Evolutionary conservation across 495 filamentous ascomycete genomes (phyloP).

Genomic region (Trichoderma virens): DNA sequence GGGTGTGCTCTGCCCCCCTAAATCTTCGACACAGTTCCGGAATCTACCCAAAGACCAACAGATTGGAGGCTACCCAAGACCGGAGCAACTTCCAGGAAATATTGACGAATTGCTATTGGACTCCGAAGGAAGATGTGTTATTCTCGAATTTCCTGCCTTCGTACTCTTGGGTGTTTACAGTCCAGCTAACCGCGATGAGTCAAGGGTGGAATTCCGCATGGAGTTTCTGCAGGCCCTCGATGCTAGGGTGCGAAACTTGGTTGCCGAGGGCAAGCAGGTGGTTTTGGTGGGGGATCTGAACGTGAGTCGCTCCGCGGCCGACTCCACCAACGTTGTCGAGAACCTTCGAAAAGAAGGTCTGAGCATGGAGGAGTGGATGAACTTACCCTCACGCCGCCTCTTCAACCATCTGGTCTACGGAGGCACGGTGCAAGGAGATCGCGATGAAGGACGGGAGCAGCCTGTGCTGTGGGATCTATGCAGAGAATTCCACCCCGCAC

Average conservation of each 20-base stretch:
- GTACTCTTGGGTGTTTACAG: conserved; percentile 86
- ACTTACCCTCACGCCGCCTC: conserved; percentile 64
- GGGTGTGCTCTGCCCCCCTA: conserved; percentile 70
- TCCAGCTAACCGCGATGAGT: conserved; percentile 79
- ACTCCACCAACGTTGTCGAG: conserved; percentile 63
- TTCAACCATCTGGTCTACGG: conserved; percentile 78
- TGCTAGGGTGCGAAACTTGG: conserved; percentile 72
- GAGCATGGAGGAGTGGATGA: conserved; percentile 51
- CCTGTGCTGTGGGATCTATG: conserved; percentile 82
- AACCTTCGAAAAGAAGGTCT: conserved; percentile 60
- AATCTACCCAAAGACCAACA: conserved; percentile 69
- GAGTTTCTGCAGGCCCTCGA: conserved; percentile 75
- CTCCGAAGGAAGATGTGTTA: conserved; percentile 82
- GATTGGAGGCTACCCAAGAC: conserved; percentile 85
- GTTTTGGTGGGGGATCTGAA: conserved; percentile 87
- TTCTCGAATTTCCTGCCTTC: conserved; percentile 95
- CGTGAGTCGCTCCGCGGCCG: conserved; percentile 66
- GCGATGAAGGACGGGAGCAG: conserved; percentile 64
- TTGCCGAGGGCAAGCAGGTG: conserved; percentile 71
- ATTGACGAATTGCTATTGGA: conserved; percentile 69
- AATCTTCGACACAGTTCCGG: conserved; percentile 63
- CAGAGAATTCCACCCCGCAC: conserved; percentile 68
- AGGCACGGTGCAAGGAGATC: conserved; percentile 59
- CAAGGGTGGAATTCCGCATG: conserved; percentile 74
- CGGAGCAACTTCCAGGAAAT: conserved; percentile 52